Evolutionary conservation across 805 yeast species (phyloP).

Genomic region (Spathaspora passalidarum): DNA sequence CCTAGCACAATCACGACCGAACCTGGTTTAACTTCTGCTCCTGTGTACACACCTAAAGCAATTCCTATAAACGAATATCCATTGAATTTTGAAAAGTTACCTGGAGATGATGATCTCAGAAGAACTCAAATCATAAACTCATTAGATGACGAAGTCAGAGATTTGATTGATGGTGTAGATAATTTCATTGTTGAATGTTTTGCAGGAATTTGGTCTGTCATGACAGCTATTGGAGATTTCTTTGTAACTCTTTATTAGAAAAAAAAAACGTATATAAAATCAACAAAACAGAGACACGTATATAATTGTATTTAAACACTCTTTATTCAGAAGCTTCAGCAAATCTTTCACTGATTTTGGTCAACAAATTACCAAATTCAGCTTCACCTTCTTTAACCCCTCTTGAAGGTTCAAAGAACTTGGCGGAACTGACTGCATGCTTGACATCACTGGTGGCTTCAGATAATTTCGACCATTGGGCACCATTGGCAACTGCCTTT

Average conservation of each 20-base stretch:
- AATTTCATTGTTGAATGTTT: constrained; percentile 17
- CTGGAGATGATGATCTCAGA: neutral
- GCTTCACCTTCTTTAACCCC: constrained; percentile 77
- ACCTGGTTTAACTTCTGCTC: constrained; percentile 3
- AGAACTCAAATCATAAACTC: constrained; percentile 4
- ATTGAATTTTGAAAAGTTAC: constrained; percentile 14
- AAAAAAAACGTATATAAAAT: neutral
- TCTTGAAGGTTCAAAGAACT: constrained; percentile 91
- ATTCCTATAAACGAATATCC: constrained; percentile 20
- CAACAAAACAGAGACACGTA: neutral
- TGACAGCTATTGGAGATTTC: constrained; percentile 5
- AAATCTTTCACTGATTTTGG: constrained; percentile 81
- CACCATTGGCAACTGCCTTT: constrained; percentile 91
- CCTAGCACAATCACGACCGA: constrained; percentile 2
- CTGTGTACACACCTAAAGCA: constrained; percentile 20
- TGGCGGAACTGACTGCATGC: constrained; percentile 90
- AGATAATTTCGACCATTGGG: constrained; percentile 87
- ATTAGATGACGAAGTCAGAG: constrained; percentile 16
- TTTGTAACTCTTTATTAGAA: neutral
- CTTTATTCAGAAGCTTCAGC: constrained; percentile 88
- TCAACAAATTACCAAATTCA: constrained; percentile 74
- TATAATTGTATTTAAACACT: neutral
- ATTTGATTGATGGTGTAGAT: constrained; percentile 17
- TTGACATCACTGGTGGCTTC: constrained; percentile 89
- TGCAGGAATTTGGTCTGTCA: constrained; percentile 9